phyloP scores from a whole-genome alignment of 148 eudicot species.

The Vaccinium vitisidaea region DNA sequence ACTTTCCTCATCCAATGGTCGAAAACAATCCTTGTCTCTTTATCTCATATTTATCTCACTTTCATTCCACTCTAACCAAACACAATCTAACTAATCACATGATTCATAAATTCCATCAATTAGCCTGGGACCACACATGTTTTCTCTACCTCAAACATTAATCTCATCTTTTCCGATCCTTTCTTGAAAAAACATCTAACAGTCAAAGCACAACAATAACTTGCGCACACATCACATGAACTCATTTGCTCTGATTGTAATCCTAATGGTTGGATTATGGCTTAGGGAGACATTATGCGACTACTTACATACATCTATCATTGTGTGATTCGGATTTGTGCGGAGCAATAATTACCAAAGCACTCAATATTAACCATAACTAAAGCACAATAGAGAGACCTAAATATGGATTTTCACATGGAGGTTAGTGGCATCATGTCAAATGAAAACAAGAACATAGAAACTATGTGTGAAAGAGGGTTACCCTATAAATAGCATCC shows the following conservation, averaged over 20 bases:
- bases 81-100: too few relatives aligned
- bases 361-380: not conserved
- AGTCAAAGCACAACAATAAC: not conserved
- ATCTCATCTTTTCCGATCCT: not conserved
- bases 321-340: not conserved
- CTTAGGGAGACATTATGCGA: not conserved
- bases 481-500: slow-evolving; percentile 88
- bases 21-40: too few relatives aligned
- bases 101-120: too few relatives aligned
- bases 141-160: not conserved
- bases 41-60: too few relatives aligned
- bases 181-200: not conserved
- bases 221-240: not conserved
- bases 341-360: not conserved
- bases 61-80: too few relatives aligned
- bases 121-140: too few relatives aligned
- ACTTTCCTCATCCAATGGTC: too few relatives aligned
- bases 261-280: not conserved
- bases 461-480: not conserved
- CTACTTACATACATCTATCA: not conserved
- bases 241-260: not conserved
- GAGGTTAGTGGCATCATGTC: not conserved
- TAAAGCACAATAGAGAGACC: not conserved
- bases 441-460: not conserved
- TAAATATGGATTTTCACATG: not conserved